Base-by-base conservation (phyloP, 1,139 yeast species). In the Pichia sp. region DNA sequence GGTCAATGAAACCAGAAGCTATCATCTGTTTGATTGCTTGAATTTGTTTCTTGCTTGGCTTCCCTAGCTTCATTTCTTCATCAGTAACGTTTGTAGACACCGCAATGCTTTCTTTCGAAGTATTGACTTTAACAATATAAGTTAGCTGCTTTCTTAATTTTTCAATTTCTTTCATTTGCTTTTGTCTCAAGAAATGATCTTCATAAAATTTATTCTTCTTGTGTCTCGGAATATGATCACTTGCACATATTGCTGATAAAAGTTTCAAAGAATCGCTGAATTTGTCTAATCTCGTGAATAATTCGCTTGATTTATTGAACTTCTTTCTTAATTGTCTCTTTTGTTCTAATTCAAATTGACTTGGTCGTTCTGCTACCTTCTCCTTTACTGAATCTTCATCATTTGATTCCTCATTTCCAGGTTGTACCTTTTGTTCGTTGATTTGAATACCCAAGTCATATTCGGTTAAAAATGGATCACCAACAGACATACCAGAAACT, bases 401-500 rank as follows among this genome's bases (percentile, higher is more conserved):
- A 48, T 40, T 51, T 50, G 39, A 48, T 16, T 23, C 37, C 2
- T 40, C 29, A 3, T 36, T 38, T 38, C 39, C 32, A 16, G 5
- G 52, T 53, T 40, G 44, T 8, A 48, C 38, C 6, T 34, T 34
- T 7, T n/a, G 7, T 10, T 16, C 26, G 26, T n/a, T 23, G 16
- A 53, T 56, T 32, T 52, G 53, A 36, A 81, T 67, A 0, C 88
- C 88, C 23, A 85, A 59, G 57, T 86, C 96, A 53, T 74, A 76
- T 57, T 84, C 94, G 29, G 73, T 72, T 36, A 87, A 65, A 56
- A 88, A 86, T 5, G 96, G 96, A 57, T 90, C 95, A 4, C 97
- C 97, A 39, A 92, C 97, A 0, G 97, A 83, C 38, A 94, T 66
- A 0, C 92, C 95, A 26, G 97, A 85, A 1, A 94, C 97, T 47